phyloP scores from a whole-genome alignment of 306 rosid genomes.

The Lotus japonicus region DNA sequence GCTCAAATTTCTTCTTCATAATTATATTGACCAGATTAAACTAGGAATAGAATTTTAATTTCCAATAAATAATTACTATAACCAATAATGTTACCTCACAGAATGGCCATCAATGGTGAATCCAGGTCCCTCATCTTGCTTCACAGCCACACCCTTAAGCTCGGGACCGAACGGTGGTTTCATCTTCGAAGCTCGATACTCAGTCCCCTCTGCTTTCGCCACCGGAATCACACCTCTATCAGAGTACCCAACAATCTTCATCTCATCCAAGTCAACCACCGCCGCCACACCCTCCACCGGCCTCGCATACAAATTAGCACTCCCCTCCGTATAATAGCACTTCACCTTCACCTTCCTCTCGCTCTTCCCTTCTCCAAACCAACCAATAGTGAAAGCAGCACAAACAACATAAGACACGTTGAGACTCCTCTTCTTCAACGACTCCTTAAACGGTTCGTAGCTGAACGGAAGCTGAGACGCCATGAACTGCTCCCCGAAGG shows the following conservation, averaged over 20 bases:
- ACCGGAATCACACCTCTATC: slow-evolving; percentile 16
- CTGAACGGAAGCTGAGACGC: not conserved
- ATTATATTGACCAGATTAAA: no score
- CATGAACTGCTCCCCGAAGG: slow-evolving; percentile 2
- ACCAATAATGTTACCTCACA: slow-evolving; percentile 16
- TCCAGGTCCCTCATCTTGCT: slow-evolving; percentile 26
- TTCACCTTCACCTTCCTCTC: slow-evolving; percentile 7
- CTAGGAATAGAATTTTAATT: no score
- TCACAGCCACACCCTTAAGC: not conserved
- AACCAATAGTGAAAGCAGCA: not conserved
- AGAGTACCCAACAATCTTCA: slow-evolving; percentile 1
- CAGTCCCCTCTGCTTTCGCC: slow-evolving; percentile 25
- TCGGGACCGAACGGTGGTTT: slow-evolving; percentile 36
- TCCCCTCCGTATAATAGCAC: slow-evolving; percentile 16
- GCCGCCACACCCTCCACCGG: slow-evolving; percentile 27
- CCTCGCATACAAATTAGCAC: slow-evolving; percentile 13
- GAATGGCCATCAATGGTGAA: slow-evolving; percentile 25
- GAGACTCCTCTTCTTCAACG: slow-evolving; percentile 12
- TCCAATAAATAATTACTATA: no score
- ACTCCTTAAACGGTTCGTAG: slow-evolving; percentile 20
- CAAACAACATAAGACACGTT: slow-evolving; percentile 20
- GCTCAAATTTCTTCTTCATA: no score
- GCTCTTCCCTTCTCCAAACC: slow-evolving; percentile 24
- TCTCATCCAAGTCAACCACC: slow-evolving; percentile 26
- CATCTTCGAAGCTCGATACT: slow-evolving; percentile 14